phyloP scores from a whole-genome alignment of 805 yeast genomes.

The Peterozyma xylosa region DNA sequence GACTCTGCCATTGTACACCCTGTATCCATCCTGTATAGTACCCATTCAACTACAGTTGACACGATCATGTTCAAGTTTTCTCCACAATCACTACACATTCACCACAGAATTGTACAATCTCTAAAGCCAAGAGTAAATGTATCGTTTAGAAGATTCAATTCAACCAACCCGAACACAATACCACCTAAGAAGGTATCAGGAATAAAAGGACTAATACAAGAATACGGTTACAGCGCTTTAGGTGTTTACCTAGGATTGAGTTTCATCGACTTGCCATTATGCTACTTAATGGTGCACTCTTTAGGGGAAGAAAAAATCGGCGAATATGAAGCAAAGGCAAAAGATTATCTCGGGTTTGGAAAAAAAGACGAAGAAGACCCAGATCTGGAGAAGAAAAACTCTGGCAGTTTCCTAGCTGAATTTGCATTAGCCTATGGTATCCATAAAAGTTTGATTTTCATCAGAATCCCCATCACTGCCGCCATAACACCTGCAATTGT shows the following conservation, averaged over 20 bases:
- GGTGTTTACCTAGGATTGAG: conserved; percentile 77
- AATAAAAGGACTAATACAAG: conserved; percentile 61
- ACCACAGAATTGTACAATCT: too few species aligned
- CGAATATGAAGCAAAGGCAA: conserved; percentile 52
- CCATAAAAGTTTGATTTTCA: conserved; percentile 78
- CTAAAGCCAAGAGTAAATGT: too few species aligned
- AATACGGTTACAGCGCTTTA: conserved; percentile 87
- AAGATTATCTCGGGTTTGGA: conserved; percentile 58
- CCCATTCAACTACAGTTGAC: too few species aligned
- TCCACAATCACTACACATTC: too few species aligned
- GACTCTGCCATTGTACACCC: too few species aligned
- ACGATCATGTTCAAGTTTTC: too few species aligned
- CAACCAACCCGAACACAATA: too few species aligned
- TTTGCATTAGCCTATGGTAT: conserved; percentile 87
- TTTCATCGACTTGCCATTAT: conserved; percentile 72
- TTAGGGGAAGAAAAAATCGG: conserved; percentile 79
- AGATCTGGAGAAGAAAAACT: conserved; percentile 13
- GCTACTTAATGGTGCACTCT: conserved; percentile 77
- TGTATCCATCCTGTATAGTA: too few species aligned
- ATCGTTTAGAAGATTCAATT: too few species aligned
- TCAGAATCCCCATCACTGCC: conserved; percentile 85
- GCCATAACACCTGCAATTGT: conserved; percentile 85
- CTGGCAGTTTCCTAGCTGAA: conserved; percentile 61
- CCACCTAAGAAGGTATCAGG: conserved; percentile 30
- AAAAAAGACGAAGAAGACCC: conserved; percentile 21